Evolutionary conservation across 495 filamentous ascomycete genomes (phyloP).

Genomic region (Penicillium manginii): DNA sequence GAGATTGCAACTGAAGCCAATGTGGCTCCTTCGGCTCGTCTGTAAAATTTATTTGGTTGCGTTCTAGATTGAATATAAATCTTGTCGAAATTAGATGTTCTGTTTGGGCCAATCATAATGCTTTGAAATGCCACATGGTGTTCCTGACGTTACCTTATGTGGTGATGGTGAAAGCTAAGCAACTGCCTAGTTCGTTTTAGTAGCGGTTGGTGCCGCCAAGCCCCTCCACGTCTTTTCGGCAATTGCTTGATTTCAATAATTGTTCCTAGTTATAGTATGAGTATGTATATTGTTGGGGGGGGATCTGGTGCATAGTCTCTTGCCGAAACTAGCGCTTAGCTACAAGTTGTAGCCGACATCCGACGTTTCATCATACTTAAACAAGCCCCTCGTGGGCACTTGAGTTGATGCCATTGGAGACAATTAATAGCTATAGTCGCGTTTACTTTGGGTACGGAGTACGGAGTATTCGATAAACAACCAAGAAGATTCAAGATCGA

Average conservation of each 20-base stretch:
- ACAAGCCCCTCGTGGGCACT: neutral
- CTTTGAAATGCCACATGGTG: neutral
- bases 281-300: too few relatives aligned
- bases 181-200: conserved; percentile 4
- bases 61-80: neutral
- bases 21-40: conserved; percentile 31
- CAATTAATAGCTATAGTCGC: neutral
- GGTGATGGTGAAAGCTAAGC: neutral
- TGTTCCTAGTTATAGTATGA: too few relatives aligned
- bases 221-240: neutral
- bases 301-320: too few relatives aligned
- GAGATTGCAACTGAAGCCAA: conserved; percentile 48
- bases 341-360: neutral
- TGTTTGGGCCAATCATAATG: neutral
- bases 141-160: neutral
- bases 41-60: conserved; percentile 26
- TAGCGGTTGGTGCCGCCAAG: neutral
- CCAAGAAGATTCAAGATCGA: neutral
- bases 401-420: neutral
- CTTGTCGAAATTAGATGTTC: neutral
- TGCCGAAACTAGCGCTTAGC: neutral
- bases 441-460: neutral
- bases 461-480: neutral
- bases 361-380: neutral
- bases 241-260: neutral